Evolutionary conservation across 208 protist species (phyloP), one percentile per base, ranked within the genome.

Genomic region (Entamoeba nuttalli): DNA sequence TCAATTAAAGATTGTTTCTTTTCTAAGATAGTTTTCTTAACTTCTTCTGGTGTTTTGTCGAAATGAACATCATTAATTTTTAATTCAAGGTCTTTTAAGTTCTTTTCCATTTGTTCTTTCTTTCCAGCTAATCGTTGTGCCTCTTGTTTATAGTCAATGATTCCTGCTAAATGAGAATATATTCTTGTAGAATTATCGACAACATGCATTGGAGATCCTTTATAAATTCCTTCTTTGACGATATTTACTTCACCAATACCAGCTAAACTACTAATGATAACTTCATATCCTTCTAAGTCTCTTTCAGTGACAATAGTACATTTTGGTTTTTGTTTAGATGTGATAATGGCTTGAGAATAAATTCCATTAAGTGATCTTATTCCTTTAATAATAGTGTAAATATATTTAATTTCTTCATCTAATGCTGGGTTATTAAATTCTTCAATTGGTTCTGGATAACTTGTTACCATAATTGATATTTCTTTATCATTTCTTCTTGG

Each of bases 401-500:
- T 25, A 25, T 69, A 69, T 25, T 69, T 69, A 25, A 69, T 25
- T 69, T 69, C 55, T 69, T 69, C 55, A n/a, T 69, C 55, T 15
- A 69, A 15, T 7, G 14, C 0, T 25, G 14, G 19, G 3, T 69
- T 69, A 25, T n/a, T 25, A 69, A 69, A 69, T 69, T 69, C 55
- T 3, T 15, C 7, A 25, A n/a, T 69, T n/a, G 21, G 21, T 69
- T 69, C 55, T 3, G 55, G 55, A 25, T 69, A 69, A 15, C 21
- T 15, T n/a, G 19, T 7, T 25, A 69, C 21, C 55, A 69, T 69
- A 69, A 69, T 69, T 69, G 55, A 69, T n/a, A n/a, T 25, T n/a
- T n/a, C 55, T 3, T 69, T 25, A 15, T 15, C 3, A 15, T 15
- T n/a, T 69, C 93, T 84, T 25, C 55, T 93, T 44, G 97, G 97